phyloP scores from a whole-genome alignment of 78 protist genomes.

The Isochrysis galbana region DNA sequence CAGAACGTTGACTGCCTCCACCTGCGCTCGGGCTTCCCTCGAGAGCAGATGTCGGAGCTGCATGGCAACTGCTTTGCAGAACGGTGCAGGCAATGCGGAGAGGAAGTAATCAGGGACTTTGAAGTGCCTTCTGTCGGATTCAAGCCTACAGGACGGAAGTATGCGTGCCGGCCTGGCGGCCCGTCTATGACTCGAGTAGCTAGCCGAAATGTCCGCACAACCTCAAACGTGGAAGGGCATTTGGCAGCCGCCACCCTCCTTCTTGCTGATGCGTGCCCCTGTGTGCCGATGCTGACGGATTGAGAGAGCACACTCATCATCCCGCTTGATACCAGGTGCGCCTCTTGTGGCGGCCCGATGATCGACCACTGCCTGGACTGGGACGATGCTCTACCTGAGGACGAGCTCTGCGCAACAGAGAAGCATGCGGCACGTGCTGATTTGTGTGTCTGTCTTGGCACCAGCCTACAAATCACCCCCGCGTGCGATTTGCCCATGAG shows the following conservation, averaged over 20 bases:
- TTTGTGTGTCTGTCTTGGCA: neutral
- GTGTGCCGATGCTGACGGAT: no score
- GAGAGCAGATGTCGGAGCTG: neutral
- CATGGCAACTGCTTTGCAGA: slow-evolving; percentile 28
- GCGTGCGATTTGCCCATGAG: neutral
- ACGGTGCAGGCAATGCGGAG: neutral
- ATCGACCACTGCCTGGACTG: slow-evolving; percentile 12
- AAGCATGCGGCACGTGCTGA: neutral
- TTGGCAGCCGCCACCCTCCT: no score
- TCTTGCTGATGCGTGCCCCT: no score
- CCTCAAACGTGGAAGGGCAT: no score
- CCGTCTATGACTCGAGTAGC: neutral
- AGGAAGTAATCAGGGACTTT: neutral
- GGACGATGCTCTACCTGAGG: neutral
- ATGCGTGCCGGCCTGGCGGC: neutral
- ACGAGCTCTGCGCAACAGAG: neutral
- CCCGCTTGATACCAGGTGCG: no score
- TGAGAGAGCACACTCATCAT: no score
- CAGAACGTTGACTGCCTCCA: slow-evolving; percentile 40
- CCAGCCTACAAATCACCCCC: slow-evolving; percentile 15
- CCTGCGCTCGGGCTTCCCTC: slow-evolving; percentile 1
- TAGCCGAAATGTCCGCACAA: no score
- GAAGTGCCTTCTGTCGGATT: neutral
- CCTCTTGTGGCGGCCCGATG: neutral
- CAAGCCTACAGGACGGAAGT: slow-evolving; percentile 21